These are phyloP conservation scores for Buddleja alternifolia DNA, from an alignment of 257 asterid genomes.

Conservation along the genomic window DNA sequence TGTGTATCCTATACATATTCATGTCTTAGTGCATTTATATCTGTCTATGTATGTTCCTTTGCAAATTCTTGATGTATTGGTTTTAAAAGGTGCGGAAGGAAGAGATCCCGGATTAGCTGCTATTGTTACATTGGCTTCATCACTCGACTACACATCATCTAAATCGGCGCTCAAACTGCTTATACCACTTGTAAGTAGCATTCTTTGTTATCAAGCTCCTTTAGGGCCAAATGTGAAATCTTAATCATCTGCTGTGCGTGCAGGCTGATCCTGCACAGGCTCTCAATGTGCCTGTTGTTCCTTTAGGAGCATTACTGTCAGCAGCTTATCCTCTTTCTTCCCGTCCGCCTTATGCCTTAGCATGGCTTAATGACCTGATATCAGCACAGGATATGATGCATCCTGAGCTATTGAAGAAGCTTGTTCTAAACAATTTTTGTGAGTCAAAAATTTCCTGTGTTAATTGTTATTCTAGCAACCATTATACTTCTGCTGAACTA, in stretches of 20 bases:
- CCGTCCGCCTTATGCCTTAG: conserved; percentile 80
- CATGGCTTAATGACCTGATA: conserved; percentile 89
- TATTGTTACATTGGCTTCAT: conserved; percentile 86
- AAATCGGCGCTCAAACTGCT: conserved; percentile 79
- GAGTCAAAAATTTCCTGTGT: conserved; percentile 37
- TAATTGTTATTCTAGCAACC: no score
- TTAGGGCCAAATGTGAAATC: conserved; percentile 19
- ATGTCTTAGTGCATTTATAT: conserved; percentile 3
- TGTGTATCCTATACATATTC: not conserved
- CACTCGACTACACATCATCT: conserved; percentile 92
- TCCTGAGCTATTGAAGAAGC: conserved; percentile 89
- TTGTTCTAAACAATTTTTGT: conserved; percentile 89
- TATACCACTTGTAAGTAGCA: conserved; percentile 79
- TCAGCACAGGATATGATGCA: conserved; percentile 98
- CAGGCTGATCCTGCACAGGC: conserved; percentile 99
- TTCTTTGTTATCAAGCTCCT: conserved; percentile 6
- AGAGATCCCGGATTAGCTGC: conserved; percentile 84
- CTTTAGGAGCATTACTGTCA: conserved; percentile 86
- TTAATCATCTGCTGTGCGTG: conserved; percentile 27
- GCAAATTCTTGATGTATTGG: conserved; percentile 19
- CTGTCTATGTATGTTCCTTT: not conserved
- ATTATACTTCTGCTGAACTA: no score
- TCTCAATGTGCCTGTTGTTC: conserved; percentile 94
- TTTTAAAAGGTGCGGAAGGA: conserved; percentile 62
- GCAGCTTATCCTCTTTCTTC: conserved; percentile 96